Base-by-base conservation (phyloP, 805 yeast genomes). In the Kluyveromyces dobzhanskii region DNA sequence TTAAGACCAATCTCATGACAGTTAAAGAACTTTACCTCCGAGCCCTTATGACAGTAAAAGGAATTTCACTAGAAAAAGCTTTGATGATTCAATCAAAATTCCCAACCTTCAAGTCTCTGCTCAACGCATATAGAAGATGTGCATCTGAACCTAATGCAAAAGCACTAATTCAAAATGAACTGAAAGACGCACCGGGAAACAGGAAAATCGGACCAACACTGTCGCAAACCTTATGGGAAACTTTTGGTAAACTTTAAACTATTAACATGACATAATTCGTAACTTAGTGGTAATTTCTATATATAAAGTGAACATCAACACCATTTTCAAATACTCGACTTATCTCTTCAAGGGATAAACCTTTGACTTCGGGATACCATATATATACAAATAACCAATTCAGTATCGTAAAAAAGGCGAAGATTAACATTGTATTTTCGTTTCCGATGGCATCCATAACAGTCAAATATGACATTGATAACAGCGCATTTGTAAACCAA, bases 21-120 rank as follows among this genome's bases (percentile, higher is more conserved):
- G 76, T 85, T 0, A 76, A 76, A 33, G 96, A 90, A 45, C 62
- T 85, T 50, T 90, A 78, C 49, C 62, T 86, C 2, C 67, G 74
- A 32, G 77, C 86, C 80, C 69, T 92, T 17, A 76, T 87, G 81
- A 74, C 87, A 3, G 71, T 83, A 2, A 71, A 75, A 44, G 98
- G 97, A 0, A 68, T 92, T 1, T 76, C 95, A 0, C 61, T 85
- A 23, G 97, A 90, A 45, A 86, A 84, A 54, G 98, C 98, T 0
- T 54, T 76, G 8, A 75, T 76, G 6, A 77, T 92, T 8, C 97
- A 88, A 59, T 65, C 66, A 14, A 56, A 69, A 30, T 92, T 69
- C 53, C 76, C 77, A 2, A 88, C 97, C 0, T 92, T 97, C 0
- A 62, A 64, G 26, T 56, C 53, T 14, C 65, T 90, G 0, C 28